Evolutionary conservation across 2,329 filamentous ascomycete genomes (phyloP).

Genomic region (Botrytis fragariae): DNA sequence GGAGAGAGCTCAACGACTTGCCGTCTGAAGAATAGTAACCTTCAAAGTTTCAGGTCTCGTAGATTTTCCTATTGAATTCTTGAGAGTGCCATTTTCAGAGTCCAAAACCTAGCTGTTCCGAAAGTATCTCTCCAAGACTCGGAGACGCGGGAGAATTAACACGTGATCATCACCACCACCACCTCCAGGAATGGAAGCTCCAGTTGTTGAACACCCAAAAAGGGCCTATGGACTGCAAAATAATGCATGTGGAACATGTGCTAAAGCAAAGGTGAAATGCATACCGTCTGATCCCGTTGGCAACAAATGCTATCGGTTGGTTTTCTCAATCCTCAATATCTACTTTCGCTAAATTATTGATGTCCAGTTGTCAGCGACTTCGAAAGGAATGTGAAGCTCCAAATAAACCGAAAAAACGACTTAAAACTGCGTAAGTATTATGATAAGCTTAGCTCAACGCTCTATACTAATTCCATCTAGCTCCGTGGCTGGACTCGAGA

Average conservation of each 20-base stretch:
- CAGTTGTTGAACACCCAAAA: neutral
- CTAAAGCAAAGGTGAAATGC: slow-evolving; percentile 25
- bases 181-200: neutral
- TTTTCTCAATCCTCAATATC: neutral
- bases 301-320: slow-evolving; percentile 14
- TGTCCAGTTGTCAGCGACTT: slow-evolving; percentile 15
- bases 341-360: neutral
- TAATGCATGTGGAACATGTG: slow-evolving; percentile 25
- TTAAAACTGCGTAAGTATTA: slow-evolving; percentile 11
- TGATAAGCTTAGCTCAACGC: accelerated
- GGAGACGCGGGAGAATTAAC: neutral
- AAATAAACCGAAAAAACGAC: slow-evolving; percentile 15
- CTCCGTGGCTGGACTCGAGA: slow-evolving; percentile 24
- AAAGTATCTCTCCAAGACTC: neutral
- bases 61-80: neutral
- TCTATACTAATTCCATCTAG: slow-evolving; percentile 1
- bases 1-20: neutral
- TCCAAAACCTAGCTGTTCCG: neutral
- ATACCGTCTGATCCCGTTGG: slow-evolving; percentile 16
- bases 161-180: neutral
- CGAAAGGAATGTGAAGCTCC: slow-evolving; percentile 22
- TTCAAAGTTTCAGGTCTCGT: neutral
- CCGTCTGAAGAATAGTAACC: neutral
- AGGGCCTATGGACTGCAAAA: neutral
- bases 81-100: neutral